Evolutionary conservation across 116 monocot genomes (phyloP), one percentile per base, ranked within the genome.

Genomic region (Dioscorea cayenensis): DNA sequence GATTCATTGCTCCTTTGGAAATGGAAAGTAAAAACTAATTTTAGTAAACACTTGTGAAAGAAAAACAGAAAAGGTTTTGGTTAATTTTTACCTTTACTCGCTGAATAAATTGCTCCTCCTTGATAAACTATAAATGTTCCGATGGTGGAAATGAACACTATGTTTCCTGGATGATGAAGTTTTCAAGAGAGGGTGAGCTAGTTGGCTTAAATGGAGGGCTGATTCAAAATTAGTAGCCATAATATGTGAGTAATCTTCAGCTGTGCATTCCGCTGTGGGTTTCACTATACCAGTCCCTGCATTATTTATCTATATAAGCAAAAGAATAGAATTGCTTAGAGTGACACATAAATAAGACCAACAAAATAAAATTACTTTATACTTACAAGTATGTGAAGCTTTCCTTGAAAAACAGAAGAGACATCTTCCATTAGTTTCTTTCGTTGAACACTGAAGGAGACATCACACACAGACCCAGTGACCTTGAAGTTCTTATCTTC

Each of bases 211-310:
- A 72, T 80, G 75, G 71, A 75, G 76, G 10, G 66, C 71, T 12
- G 80, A 75, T 60, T 80, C 80, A 1, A 80, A 49, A 49, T 80
- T 80, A 3, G 71, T 80, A 18, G 71, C 28, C 80, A 80, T 80
- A 14, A 66, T 0, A 14, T 60, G 55, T 0, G 80, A 80, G n/a
- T 66, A 67, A 14, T 76, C 76, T 62, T 71, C 67, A 5, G 27
- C 28, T 11, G 80, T 76, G 28, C 21, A 62, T 38, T 75, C 63
- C 16, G 18, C 11, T 11, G 76, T 29, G 19, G 69, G 59, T 48
- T 76, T 80, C 0, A 0, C 0, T 7, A 71, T n/a, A 1, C 1
- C 28, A 0, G 66, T 62, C 9, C 75, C 80, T 28, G 60, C 80
- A 20, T 75, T 80, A 18, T 75, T 76, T 14, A 80, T 36, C 80